These are phyloP conservation scores for Suillus americanus DNA, from an alignment of 768 basidiomycete genomes.

Conservation along the genomic window DNA sequence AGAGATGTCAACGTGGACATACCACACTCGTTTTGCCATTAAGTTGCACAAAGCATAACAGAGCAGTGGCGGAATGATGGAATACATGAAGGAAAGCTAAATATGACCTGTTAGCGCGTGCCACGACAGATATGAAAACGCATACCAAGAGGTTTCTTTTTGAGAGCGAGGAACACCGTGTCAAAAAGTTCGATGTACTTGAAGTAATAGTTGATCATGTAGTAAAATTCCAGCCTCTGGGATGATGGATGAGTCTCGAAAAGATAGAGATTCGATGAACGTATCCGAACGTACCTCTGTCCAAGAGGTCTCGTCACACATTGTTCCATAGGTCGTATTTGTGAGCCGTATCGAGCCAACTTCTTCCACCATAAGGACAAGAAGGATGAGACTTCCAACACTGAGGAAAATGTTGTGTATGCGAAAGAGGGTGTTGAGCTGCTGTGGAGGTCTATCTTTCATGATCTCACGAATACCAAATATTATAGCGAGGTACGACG, in stretches of 20 bases:
- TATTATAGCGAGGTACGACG: slow-evolving; percentile 82
- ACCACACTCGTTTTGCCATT: slow-evolving; percentile 94
- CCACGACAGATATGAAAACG: slow-evolving; percentile 10
- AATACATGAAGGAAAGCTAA: slow-evolving; percentile 97
- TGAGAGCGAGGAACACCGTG: slow-evolving; percentile 94
- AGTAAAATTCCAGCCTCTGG: slow-evolving; percentile 91
- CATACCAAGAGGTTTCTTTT: slow-evolving; percentile 96
- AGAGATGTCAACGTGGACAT: slow-evolving; percentile 31
- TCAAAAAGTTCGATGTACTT: slow-evolving; percentile 96
- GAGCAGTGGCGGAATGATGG: slow-evolving; percentile 97
- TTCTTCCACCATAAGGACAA: slow-evolving; percentile 91
- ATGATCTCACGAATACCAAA: slow-evolving; percentile 84
- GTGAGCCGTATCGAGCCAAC: slow-evolving; percentile 77
- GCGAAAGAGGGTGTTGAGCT: slow-evolving; percentile 84
- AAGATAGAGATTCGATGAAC: slow-evolving; percentile 3
- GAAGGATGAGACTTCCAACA: slow-evolving; percentile 77
- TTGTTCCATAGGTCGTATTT: slow-evolving; percentile 68
- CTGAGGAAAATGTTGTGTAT: slow-evolving; percentile 89
- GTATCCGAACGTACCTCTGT: slow-evolving; percentile 64
- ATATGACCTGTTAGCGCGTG: slow-evolving; percentile 9
- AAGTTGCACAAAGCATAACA: slow-evolving; percentile 92
- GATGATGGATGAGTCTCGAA: slow-evolving; percentile 4
- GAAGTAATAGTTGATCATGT: slow-evolving; percentile 99
- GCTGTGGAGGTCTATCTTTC: slow-evolving; percentile 71
- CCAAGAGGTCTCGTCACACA: slow-evolving; percentile 81